Conservation (phyloP, 2,329 filamentous ascomycete species). For the Epichloe sp. region DNA sequence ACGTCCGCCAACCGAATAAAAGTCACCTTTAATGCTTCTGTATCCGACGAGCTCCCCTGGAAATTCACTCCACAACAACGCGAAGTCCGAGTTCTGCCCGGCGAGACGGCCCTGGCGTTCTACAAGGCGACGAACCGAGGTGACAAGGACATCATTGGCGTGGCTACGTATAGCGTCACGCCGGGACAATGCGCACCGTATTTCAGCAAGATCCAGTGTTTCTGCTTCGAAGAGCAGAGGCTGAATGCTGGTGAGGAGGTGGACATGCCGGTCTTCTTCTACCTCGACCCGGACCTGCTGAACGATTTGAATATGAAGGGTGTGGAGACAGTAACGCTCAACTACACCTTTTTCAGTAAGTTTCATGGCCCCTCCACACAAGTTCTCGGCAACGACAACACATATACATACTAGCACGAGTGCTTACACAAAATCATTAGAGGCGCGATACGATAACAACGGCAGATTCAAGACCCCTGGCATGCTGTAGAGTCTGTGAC, state of each 20-base stretch:
- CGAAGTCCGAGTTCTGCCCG: slow-evolving; percentile 87
- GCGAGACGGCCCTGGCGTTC: slow-evolving; percentile 93
- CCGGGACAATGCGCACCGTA: slow-evolving; percentile 92
- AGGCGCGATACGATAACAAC: slow-evolving; percentile 34
- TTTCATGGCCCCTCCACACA: slow-evolving; percentile 9
- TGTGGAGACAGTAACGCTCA: slow-evolving; percentile 89
- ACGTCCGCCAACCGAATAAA: slow-evolving; percentile 71
- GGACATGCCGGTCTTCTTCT: slow-evolving; percentile 99
- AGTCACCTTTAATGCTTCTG: slow-evolving; percentile 91
- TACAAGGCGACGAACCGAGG: slow-evolving; percentile 93
- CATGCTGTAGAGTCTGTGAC: slow-evolving; percentile 7
- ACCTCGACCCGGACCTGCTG: slow-evolving; percentile 89
- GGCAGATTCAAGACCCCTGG: slow-evolving; percentile 28
- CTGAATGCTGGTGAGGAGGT: slow-evolving; percentile 92
- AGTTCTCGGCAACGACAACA: neutral
- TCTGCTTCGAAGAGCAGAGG: slow-evolving; percentile 96
- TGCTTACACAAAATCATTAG: slow-evolving; percentile 12
- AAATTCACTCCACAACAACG: slow-evolving; percentile 95
- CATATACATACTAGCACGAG: neutral
- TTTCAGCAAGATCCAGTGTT: slow-evolving; percentile 99
- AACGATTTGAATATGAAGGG: slow-evolving; percentile 87
- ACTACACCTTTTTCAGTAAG: slow-evolving; percentile 97
- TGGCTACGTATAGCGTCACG: slow-evolving; percentile 95
- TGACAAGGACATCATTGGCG: slow-evolving; percentile 87
- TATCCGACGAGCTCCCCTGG: slow-evolving; percentile 92